Evolutionary conservation across 192 early-diverging fungal species (phyloP), one percentile per base, ranked within the genome.

Genomic region (Coemansia sp.): DNA sequence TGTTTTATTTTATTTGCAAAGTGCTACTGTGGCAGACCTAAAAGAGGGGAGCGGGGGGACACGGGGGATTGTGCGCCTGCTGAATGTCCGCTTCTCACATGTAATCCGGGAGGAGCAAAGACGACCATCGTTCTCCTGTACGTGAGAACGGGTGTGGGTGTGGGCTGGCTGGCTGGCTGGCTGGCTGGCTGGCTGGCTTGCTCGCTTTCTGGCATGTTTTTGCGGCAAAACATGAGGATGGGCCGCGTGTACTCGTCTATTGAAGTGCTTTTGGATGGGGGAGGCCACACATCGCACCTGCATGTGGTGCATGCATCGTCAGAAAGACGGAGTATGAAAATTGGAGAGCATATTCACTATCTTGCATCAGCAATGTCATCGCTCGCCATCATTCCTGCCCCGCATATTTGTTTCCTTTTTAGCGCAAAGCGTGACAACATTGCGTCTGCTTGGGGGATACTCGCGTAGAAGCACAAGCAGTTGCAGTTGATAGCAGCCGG

Each of bases 291-390:
- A 56, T 56, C 24, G 57, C 34, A 59, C 57, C 57, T 59, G 57
- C 57, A 59, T 59, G 57, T 59, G 57, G 18, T 53, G 57, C 57
- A 59, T 59, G 57, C 24, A 34, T 8, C 35, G 20, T 16, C 57
- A 16, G 57, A n/a, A 59, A 36, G 57, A 26, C 2, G 20, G 34
- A 55, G 34, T 20, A 59, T 21, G 24, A 59, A 20, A 38, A 18
- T 18, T 21, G 21, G 12, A 26, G 12, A 1, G 57, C 57, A 5
- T 59, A 59, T 59, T 59, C 35, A 38, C 30, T 20, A 26, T 4
- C 18, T 34, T 21, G 35, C 57, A 35, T 59, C 57, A n/a, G 35
- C 57, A 59, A 59, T 59, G 57, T 59, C 57, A 59, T 35, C 57
- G 18, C 14, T 36, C 57, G 57, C 57, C 57, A 59, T 59, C 35